Base-by-base conservation (phyloP, 1,284 basidiomycete genomes). In the Amylostereum areolatum region DNA sequence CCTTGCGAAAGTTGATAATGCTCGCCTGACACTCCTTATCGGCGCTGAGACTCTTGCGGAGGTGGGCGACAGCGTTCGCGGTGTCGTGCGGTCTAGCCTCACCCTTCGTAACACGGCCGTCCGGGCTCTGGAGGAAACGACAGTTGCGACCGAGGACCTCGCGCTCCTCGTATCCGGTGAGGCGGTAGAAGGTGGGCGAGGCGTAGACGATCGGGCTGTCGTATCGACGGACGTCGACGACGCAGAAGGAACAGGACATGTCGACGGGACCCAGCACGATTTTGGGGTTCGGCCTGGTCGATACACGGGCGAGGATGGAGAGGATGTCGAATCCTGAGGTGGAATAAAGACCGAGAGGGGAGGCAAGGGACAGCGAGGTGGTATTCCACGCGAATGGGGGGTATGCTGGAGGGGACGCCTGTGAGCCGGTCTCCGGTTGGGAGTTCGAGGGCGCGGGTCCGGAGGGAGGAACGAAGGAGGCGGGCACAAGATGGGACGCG, bases 71-170 rank as follows among this genome's bases (percentile, higher is more conserved):
- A 1, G 89, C 84, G 4, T 81, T 78, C 34, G 76, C 75, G 48
- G 84, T 78, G 5, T 87, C 89, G 61, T 82, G 84, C 46, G 71
- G 73, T 45, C 93, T 76, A 11, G 69, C 72, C 12, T 84, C 78
- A 24, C 89, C 91, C 50, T 78, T 79, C 30, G 71, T 65, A 32
- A 91, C 71, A 4, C 70, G 62, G 5, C 85, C 90, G 18, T 76
- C 77, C 4, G 94, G 94, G 0, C 83, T 74, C 68, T 93, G 89
- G 31, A 92, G 70, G 67, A 93, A 92, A 34, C 91, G 86, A 62
- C 93, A 97, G 65, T 96, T 96, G 42, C 82, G 72, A n/a, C 91
- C 90, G n/a, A 94, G 62, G 52, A 93, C 80, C 59, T 94, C 90
- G 47, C 75, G 68, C 57, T 87, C 82, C 8, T 71, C 60, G 65